Evolutionary conservation across 1,139 yeast genomes (phyloP).

Genomic region (Sugiyamaella japonica): DNA sequence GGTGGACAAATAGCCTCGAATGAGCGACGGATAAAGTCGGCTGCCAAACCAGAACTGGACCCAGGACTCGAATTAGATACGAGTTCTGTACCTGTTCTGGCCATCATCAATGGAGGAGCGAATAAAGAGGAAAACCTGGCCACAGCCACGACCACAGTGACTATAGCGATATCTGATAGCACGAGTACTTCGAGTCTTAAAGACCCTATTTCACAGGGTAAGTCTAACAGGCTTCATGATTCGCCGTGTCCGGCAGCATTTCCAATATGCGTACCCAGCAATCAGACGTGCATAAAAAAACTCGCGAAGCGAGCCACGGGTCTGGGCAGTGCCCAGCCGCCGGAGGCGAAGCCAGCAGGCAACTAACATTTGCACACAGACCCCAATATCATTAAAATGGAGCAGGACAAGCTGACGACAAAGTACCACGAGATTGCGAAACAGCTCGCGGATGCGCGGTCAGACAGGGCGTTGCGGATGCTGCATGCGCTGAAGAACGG

Average conservation of each 20-base stretch:
- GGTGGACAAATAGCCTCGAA: neutral
- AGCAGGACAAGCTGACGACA: constrained; percentile 35
- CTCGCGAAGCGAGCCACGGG: neutral
- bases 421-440: constrained; percentile 36
- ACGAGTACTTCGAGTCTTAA: neutral
- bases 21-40: neutral
- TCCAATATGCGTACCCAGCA: too few relatives aligned
- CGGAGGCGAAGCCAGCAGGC: neutral
- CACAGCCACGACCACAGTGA: neutral
- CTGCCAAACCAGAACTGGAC: neutral
- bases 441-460: constrained; percentile 34
- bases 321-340: neutral
- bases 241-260: too few relatives aligned
- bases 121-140: neutral
- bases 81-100: neutral
- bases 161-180: neutral
- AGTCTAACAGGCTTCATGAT: too few relatives aligned
- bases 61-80: neutral
- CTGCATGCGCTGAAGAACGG: constrained; percentile 33
- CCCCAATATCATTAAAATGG: constrained; percentile 22
- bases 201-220: neutral
- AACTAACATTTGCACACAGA: constrained; percentile 1
- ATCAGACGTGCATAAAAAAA: too few relatives aligned
- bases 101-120: neutral
- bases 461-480: constrained; percentile 34